Evolutionary conservation across 2,329 filamentous ascomycete genomes (phyloP), one percentile per base, ranked within the genome.

Genomic region (Neodidymelliopsis sp.): DNA sequence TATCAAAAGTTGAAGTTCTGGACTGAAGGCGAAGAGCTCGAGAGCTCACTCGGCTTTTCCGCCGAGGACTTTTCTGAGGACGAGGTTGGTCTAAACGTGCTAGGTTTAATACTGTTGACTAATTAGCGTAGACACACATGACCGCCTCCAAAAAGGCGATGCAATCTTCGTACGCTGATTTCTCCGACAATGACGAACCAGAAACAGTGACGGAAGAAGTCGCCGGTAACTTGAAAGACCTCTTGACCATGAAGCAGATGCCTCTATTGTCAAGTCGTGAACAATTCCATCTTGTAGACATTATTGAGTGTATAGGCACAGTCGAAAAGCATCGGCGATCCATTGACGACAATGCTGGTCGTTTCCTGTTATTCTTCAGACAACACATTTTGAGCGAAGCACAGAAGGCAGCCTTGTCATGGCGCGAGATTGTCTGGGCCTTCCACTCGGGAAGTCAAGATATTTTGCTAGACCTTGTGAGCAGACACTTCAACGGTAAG

Each of bases 371-470:
- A 10, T 94, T 94, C 73, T 94, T 93, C 75, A 83, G 90, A 15
- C 89, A 95, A 63, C 86, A 93, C 67, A 85, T 85, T 38, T 77
- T 95, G 36, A 84, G 87, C 81, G 36, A 83, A 12, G 73, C 78
- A 40, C 75, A 88, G 62, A 77, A 88, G 63, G 82, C 85, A 3
- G 79, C 83, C 18, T 82, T 96, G 29, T 80, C 80, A 5, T 85
- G 82, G 82, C 72, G 90, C 52, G 90, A 95, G 66, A 91, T 93
- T 43, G 86, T 85, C 50, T 95, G 90, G 87, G 91, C 91, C 0
- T 93, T 87, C 59, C 89, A 94, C 66, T 92, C 89, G 30, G 84
- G 78, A 9, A 90, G 91, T 52, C 94, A 99, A 72, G 93, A 97
- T 67, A 92, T 97, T 28, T 77, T 97, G 13, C 79, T 89, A 1